Conservation (phyloP, 2,329 filamentous ascomycete species). For the Tolypocladium endophyticum region DNA sequence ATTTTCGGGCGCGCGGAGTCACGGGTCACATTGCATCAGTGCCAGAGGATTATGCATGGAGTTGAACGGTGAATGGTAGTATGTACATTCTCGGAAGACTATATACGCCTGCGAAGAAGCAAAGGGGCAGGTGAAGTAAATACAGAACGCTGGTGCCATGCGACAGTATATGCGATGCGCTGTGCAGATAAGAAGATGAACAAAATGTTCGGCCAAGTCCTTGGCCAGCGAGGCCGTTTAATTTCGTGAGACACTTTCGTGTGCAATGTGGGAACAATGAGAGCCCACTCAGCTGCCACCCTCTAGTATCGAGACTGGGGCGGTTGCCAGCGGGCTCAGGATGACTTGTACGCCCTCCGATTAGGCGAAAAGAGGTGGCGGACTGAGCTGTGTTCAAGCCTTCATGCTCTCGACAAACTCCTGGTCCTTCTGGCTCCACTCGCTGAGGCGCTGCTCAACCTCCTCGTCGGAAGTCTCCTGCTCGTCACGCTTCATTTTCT, state of each 20-base stretch:
- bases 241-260: not conserved
- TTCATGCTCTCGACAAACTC: slow-evolving; percentile 17
- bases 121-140: not conserved
- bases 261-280: too few relatives aligned
- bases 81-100: not conserved
- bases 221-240: not conserved
- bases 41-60: not conserved
- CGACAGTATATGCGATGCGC: not conserved
- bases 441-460: slow-evolving; percentile 24
- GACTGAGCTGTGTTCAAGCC: not conserved
- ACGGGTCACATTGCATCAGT: not conserved
- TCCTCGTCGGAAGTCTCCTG: slow-evolving; percentile 20
- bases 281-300: not conserved
- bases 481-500: slow-evolving; percentile 14
- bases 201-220: not conserved
- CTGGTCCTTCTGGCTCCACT: slow-evolving; percentile 23
- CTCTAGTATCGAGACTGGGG: too few relatives aligned
- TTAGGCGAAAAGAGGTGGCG: too few relatives aligned
- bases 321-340: not conserved
- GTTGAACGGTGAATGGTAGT: not conserved
- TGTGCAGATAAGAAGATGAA: not conserved
- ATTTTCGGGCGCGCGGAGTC: not conserved
- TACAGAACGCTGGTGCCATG: not conserved
- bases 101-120: not conserved
- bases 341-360: too few relatives aligned